Evolutionary conservation across 2,329 filamentous ascomycete genomes (phyloP).

Genomic region (Neonectria neomacrospora): DNA sequence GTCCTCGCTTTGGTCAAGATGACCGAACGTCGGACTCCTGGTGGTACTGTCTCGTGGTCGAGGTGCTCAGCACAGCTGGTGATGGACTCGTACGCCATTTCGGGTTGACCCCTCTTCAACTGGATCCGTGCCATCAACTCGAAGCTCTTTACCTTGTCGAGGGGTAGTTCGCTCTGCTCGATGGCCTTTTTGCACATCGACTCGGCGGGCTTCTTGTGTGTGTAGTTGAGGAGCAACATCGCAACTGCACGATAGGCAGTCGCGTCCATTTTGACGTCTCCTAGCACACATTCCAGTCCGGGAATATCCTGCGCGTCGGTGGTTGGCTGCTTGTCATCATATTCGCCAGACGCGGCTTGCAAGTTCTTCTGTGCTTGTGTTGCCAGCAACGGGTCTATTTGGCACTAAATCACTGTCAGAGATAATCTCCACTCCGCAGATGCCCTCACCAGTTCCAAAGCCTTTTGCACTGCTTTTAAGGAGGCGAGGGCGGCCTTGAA

Average conservation of each 20-base stretch:
- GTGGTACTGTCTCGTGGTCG: slow-evolving; percentile 24
- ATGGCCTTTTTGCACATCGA: slow-evolving; percentile 33
- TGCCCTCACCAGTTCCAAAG: slow-evolving; percentile 28
- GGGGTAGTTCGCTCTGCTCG: slow-evolving; percentile 7
- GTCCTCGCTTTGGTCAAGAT: slow-evolving; percentile 35
- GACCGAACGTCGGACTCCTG: slow-evolving; percentile 26
- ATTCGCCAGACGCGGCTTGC: neutral
- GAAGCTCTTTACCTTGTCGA: slow-evolving; percentile 34
- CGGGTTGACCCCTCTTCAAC: slow-evolving; percentile 17
- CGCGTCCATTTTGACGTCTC: slow-evolving; percentile 29
- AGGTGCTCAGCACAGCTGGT: slow-evolving; percentile 14
- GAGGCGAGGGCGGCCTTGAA: slow-evolving; percentile 8
- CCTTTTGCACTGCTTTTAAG: slow-evolving; percentile 28
- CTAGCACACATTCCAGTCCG: slow-evolving; percentile 37
- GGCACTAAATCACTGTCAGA: slow-evolving; percentile 20
- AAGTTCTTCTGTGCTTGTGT: slow-evolving; percentile 36
- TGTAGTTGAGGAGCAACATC: slow-evolving; percentile 30
- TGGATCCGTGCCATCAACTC: slow-evolving; percentile 31
- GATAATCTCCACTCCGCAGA: neutral
- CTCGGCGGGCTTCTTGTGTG: slow-evolving; percentile 30
- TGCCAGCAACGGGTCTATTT: slow-evolving; percentile 27
- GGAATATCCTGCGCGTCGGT: slow-evolving; percentile 25
- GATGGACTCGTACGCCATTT: slow-evolving; percentile 30
- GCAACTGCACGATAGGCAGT: slow-evolving; percentile 37
- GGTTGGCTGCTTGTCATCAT: slow-evolving; percentile 3